phyloP scores from a whole-genome alignment of 345 rosid species.

The Boechera stricta region DNA sequence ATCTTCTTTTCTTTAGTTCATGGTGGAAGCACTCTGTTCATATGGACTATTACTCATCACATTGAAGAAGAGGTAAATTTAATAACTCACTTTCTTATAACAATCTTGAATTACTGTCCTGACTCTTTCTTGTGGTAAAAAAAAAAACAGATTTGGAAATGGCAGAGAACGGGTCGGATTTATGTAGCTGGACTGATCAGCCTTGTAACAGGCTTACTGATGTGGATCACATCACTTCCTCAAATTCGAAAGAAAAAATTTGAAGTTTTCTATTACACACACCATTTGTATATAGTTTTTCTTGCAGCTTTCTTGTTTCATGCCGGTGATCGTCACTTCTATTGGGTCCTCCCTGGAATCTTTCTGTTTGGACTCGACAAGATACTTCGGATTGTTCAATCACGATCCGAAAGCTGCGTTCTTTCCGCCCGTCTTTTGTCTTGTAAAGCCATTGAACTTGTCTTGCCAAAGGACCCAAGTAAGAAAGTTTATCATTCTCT shows the following conservation, averaged over 20 bases:
- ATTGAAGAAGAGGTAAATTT: constrained; percentile 66
- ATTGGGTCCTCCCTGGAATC: constrained; percentile 68
- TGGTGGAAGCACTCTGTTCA: constrained; percentile 71
- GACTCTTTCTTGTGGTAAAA: not conserved
- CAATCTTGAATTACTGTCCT: not conserved
- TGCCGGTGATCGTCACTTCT: constrained; percentile 88
- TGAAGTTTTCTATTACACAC: constrained; percentile 77
- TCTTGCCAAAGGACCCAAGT: constrained; percentile 75
- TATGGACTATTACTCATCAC: constrained; percentile 79
- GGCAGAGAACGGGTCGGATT: constrained; percentile 85
- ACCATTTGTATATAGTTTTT: constrained; percentile 75
- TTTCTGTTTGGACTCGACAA: constrained; percentile 83
- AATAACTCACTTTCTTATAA: not conserved
- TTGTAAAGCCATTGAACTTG: constrained; percentile 63
- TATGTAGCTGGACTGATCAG: constrained; percentile 76
- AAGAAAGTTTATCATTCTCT: constrained; percentile 26
- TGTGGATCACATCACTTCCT: constrained; percentile 88
- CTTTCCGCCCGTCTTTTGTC: constrained; percentile 67
- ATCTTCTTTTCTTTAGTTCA: constrained; percentile 73
- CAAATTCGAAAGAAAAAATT: constrained; percentile 74
- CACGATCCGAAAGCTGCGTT: constrained; percentile 59
- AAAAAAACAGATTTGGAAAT: constrained; percentile 58
- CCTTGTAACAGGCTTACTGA: constrained; percentile 65
- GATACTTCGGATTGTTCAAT: constrained; percentile 68
- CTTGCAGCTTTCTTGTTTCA: constrained; percentile 78